Evolutionary conservation across 2,329 filamentous ascomycete genomes (phyloP).

Genomic region (Alternaria ethzedia): DNA sequence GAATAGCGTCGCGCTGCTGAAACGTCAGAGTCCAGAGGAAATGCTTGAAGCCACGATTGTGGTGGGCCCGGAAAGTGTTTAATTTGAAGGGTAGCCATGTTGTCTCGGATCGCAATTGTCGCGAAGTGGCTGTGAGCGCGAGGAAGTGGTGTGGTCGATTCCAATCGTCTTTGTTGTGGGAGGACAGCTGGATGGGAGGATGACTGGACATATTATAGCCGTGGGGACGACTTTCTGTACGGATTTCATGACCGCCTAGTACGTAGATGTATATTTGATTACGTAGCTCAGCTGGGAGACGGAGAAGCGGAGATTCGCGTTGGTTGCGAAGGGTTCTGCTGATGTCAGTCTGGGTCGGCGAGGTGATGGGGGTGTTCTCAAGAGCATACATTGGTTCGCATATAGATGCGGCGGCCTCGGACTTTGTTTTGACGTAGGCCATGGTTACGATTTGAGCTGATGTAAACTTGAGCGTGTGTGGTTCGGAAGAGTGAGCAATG

Average conservation of each 20-base stretch:
- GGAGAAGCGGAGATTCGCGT: not conserved
- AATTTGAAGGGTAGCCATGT: accelerated
- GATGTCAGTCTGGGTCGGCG: not conserved
- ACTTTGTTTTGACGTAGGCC: not conserved
- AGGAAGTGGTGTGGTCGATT: not conserved
- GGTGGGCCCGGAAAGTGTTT: not conserved
- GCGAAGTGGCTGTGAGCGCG: not conserved
- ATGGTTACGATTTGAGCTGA: not conserved
- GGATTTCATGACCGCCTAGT: not conserved
- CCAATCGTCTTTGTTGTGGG: not conserved
- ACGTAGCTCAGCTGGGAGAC: not conserved
- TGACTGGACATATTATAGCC: accelerated
- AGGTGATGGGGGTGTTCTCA: not conserved
- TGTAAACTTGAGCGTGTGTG: not conserved
- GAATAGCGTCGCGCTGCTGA: not conserved
- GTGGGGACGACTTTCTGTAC: not conserved
- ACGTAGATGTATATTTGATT: not conserved
- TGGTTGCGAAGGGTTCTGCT: not conserved
- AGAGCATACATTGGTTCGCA: not conserved
- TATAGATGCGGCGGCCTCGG: not conserved
- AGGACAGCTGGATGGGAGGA: not conserved
- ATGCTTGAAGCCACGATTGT: not conserved
- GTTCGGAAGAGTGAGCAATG: not conserved
- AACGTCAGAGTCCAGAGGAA: accelerated
- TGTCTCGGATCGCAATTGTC: not conserved